These are phyloP conservation scores for Trichosanthes truncata DNA, from an alignment of 306 rosid species.

Conservation along the genomic window DNA sequence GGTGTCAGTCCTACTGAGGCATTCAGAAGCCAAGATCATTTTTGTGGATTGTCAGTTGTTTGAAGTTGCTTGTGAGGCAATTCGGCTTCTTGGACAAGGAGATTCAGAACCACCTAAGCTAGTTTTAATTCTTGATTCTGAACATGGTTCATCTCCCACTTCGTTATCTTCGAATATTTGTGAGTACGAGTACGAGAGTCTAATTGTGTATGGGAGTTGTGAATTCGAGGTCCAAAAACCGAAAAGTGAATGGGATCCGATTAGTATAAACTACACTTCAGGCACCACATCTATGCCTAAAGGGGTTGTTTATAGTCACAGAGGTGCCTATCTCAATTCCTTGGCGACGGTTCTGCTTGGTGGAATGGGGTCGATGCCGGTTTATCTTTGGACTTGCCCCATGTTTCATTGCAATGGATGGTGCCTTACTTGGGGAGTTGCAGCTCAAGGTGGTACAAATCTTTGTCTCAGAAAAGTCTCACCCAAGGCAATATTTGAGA, in stretches of 20 bases:
- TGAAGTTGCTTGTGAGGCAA: constrained; percentile 41
- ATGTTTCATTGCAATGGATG: constrained; percentile 88
- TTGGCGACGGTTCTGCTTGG: constrained; percentile 57
- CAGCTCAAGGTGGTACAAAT: constrained; percentile 72
- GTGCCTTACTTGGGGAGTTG: constrained; percentile 81
- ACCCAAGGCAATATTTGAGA: constrained; percentile 50
- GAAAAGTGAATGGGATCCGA: constrained; percentile 63
- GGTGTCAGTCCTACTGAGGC: constrained; percentile 41
- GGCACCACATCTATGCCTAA: constrained; percentile 92
- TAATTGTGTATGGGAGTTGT: constrained; percentile 27
- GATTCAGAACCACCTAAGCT: constrained; percentile 33
- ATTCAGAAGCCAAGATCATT: constrained; percentile 61
- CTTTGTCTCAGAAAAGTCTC: constrained; percentile 53
- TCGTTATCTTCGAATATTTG: constrained; percentile 15
- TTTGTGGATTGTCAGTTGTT: constrained; percentile 65
- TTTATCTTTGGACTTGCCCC: constrained; percentile 86
- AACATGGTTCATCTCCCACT: not conserved
- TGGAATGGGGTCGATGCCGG: constrained; percentile 50
- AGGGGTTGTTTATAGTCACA: constrained; percentile 72
- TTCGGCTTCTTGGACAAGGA: constrained; percentile 27
- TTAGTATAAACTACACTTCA: constrained; percentile 76
- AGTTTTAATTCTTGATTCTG: constrained; percentile 41
- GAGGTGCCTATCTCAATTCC: constrained; percentile 78
- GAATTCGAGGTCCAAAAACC: constrained; percentile 49
- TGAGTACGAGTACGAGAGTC: constrained; percentile 71